These are phyloP conservation scores for Aplosporella prunicola DNA, from an alignment of 2,329 filamentous ascomycete genomes.

Conservation along the genomic window DNA sequence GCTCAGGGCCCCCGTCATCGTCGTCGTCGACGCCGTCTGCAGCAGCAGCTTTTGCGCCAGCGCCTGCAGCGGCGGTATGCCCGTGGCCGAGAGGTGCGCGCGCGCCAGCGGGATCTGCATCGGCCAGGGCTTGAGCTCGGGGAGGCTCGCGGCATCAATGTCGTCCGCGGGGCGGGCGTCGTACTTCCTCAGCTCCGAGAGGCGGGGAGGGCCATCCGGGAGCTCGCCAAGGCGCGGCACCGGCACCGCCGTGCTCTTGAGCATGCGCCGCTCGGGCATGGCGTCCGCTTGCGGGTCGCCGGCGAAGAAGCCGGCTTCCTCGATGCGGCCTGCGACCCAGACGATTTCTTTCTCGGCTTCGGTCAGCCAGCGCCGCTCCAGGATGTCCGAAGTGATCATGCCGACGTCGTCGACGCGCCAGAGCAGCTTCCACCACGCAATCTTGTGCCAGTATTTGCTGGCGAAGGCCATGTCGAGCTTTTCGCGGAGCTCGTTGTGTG, in stretches of 20 bases:
- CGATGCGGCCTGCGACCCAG: slow-evolving; percentile 69
- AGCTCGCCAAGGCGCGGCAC: not conserved
- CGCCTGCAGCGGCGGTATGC: slow-evolving; percentile 36
- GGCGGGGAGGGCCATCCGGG: not conserved
- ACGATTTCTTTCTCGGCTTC: slow-evolving; percentile 73
- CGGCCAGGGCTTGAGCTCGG: slow-evolving; percentile 51
- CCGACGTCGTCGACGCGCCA: slow-evolving; percentile 90
- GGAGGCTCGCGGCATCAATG: slow-evolving; percentile 4
- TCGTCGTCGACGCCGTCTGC: slow-evolving; percentile 64
- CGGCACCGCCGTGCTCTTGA: not conserved
- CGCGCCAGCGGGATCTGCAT: slow-evolving; percentile 64
- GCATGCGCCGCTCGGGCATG: slow-evolving; percentile 3
- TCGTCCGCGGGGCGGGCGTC: not conserved
- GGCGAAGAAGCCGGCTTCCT: slow-evolving; percentile 48
- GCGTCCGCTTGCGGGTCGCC: not conserved
- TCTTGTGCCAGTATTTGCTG: slow-evolving; percentile 65
- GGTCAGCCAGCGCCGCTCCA: slow-evolving; percentile 66
- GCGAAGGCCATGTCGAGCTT: slow-evolving; percentile 70
- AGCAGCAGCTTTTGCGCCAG: slow-evolving; percentile 48
- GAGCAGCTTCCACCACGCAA: slow-evolving; percentile 91
- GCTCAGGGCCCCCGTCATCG: slow-evolving; percentile 44
- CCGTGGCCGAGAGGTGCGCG: slow-evolving; percentile 33
- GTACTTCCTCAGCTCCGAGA: not conserved
- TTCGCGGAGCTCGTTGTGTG: slow-evolving; percentile 73
- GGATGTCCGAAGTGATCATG: slow-evolving; percentile 70